Conservation (phyloP, 257 asterid species). For the Ajuga chamaepitys region DNA sequence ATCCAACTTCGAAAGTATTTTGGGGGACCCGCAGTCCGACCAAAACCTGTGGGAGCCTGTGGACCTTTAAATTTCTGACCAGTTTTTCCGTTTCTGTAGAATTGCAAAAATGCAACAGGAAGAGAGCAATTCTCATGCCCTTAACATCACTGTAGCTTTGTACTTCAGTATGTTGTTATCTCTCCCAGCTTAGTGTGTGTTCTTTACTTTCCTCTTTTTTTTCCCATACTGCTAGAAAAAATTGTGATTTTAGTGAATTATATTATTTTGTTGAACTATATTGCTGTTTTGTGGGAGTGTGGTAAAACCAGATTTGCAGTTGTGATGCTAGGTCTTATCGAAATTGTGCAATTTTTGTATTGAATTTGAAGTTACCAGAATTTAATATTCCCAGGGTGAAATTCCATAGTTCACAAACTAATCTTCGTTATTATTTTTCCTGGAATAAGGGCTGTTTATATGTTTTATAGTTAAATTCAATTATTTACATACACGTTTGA, state of each 20-base stretch:
- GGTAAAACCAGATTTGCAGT: too few relatives aligned
- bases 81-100: background rate
- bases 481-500: too few relatives aligned
- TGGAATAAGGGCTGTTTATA: too few relatives aligned
- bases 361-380: background rate
- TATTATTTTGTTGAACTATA: background rate
- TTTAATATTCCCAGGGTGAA: too few relatives aligned
- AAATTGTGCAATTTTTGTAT: background rate
- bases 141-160: background rate
- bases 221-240: background rate
- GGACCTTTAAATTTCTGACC: conserved; percentile 33
- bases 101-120: background rate
- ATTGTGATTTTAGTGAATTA: background rate
- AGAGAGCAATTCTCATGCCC: background rate
- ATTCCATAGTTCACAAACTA: too few relatives aligned
- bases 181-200: too few relatives aligned
- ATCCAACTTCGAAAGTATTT: conserved; percentile 32
- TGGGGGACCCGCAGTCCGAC: conserved; percentile 43
- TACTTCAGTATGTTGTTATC: background rate
- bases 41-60: conserved; percentile 40
- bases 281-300: too few relatives aligned
- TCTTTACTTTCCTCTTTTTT: too few relatives aligned
- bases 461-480: too few relatives aligned
- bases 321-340: background rate
- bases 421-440: too few relatives aligned